phyloP scores from a whole-genome alignment of 208 protist genomes.

The Trypanosoma mega region DNA sequence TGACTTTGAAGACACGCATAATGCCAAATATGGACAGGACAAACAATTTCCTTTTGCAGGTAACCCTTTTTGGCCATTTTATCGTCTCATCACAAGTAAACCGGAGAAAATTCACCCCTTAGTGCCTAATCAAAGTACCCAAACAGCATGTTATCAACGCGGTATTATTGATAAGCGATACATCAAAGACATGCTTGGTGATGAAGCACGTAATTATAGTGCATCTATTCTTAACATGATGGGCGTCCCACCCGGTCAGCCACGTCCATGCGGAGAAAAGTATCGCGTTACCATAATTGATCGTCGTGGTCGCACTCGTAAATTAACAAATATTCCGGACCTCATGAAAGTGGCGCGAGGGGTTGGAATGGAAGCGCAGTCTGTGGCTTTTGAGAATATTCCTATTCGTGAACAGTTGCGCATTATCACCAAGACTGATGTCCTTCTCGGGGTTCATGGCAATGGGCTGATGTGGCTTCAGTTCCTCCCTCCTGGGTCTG shows the following conservation, averaged over 20 bases:
- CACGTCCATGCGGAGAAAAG: conserved; percentile 19
- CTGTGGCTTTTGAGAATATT: conserved; percentile 36
- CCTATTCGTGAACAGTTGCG: conserved; percentile 29
- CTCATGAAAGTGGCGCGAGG: conserved; percentile 16
- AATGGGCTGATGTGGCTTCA: conserved; percentile 38
- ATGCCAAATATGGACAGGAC: conserved; percentile 27
- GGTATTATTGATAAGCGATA: conserved; percentile 36
- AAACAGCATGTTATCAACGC: conserved; percentile 30
- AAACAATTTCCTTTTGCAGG: conserved; percentile 34
- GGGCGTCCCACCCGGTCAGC: conserved; percentile 2
- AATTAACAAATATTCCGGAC: conserved; percentile 28
- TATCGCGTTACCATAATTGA: conserved; percentile 37
- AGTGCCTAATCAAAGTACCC: conserved; percentile 11
- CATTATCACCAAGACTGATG: conserved; percentile 27
- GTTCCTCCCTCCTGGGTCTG: conserved; percentile 25
- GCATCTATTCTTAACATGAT: conserved; percentile 15
- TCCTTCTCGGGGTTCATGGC: conserved; percentile 34
- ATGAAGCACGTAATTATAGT: conserved; percentile 28
- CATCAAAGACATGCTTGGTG: conserved; percentile 24
- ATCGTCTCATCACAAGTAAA: conserved; percentile 27
- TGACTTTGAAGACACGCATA: conserved; percentile 22
- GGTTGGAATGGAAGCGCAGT: conserved; percentile 20
- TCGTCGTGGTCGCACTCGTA: conserved; percentile 21
- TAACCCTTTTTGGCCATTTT: conserved; percentile 36
- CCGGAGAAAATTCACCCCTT: conserved; percentile 31